Conservation (phyloP, 2,329 filamentous ascomycete species). For the Aureobasidium sp. region DNA sequence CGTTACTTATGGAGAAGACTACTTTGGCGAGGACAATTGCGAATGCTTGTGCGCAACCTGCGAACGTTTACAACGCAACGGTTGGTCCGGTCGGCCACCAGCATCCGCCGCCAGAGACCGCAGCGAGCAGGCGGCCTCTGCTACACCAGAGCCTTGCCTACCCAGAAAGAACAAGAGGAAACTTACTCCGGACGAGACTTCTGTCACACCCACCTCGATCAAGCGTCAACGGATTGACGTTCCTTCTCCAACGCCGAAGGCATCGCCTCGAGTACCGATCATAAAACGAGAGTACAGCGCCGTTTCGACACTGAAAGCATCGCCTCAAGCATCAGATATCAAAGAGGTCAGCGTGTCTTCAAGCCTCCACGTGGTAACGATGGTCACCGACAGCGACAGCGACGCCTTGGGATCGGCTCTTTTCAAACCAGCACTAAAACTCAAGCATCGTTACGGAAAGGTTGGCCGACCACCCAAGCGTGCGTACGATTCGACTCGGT, state of each 20-base stretch:
- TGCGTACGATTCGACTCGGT: conserved; percentile 13
- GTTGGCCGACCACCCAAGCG: background rate
- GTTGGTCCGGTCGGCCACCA: conserved; percentile 51
- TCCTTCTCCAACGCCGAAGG: background rate
- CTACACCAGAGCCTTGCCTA: background rate
- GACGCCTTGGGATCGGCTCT: conserved; percentile 1
- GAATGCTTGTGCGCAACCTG: conserved; percentile 90
- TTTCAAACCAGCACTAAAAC: conserved; percentile 4
- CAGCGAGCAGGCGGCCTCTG: background rate
- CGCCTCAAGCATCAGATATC: background rate
- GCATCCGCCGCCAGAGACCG: background rate
- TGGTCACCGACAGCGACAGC: conserved; percentile 5
- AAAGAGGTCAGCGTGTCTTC: conserved; percentile 18
- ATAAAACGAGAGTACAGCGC: conserved; percentile 7
- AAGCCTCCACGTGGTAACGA: background rate
- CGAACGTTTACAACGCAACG: conserved; percentile 67
- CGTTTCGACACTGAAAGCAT: background rate
- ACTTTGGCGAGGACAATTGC: conserved; percentile 91
- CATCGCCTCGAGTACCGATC: background rate
- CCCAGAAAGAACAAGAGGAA: background rate
- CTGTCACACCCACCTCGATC: background rate
- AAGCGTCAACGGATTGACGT: background rate
- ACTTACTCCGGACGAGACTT: background rate
- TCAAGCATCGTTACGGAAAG: conserved; percentile 12
- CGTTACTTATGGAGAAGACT: conserved; percentile 89